A percentile compares a stretch with the other conserved stretches of the same genome.
phyloP scores from a whole-genome alignment of 495 filamentous ascomycete species.

The Penicillium herquei region DNA sequence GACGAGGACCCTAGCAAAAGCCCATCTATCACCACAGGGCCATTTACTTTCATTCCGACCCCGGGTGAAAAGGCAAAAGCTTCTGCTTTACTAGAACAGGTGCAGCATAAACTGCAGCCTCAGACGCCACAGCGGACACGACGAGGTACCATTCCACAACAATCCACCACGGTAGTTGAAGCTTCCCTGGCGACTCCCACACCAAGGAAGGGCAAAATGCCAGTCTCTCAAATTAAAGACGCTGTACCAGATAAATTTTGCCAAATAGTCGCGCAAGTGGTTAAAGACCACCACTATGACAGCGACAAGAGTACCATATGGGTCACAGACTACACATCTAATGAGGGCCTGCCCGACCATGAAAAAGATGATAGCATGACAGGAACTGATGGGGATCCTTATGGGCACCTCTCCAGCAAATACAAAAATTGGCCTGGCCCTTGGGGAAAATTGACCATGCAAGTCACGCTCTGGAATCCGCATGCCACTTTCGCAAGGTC shows the following conservation, averaged over 20 bases:
- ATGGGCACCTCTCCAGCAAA: slow-evolving; percentile 38
- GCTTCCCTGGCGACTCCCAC: neutral
- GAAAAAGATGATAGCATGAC: slow-evolving; percentile 33
- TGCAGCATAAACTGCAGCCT: slow-evolving; percentile 1
- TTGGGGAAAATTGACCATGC: slow-evolving; percentile 69
- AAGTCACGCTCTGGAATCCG: slow-evolving; percentile 67
- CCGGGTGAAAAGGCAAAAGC: slow-evolving; percentile 30
- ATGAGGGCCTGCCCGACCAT: slow-evolving; percentile 59
- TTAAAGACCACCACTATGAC: slow-evolving; percentile 57
- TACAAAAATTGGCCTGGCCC: slow-evolving; percentile 76
- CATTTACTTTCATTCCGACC: slow-evolving; percentile 26
- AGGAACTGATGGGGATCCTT: slow-evolving; percentile 48
- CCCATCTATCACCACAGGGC: slow-evolving; percentile 30
- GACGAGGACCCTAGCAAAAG: slow-evolving; percentile 23
- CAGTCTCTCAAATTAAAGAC: slow-evolving; percentile 66
- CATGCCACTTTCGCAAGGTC: slow-evolving; percentile 60
- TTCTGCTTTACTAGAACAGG: slow-evolving; percentile 27
- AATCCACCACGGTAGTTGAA: slow-evolving; percentile 10
- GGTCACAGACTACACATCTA: slow-evolving; percentile 83
- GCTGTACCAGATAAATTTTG: slow-evolving; percentile 55
- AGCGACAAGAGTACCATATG: slow-evolving; percentile 60
- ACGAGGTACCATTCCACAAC: neutral
- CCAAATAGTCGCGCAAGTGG: slow-evolving; percentile 74
- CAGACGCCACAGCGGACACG: neutral
- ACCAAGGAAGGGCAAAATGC: slow-evolving; percentile 25